Evolutionary conservation across 75 land plant species (phyloP), one percentile per base, ranked within the genome.

Genomic region (Sequoia sempervirens): DNA sequence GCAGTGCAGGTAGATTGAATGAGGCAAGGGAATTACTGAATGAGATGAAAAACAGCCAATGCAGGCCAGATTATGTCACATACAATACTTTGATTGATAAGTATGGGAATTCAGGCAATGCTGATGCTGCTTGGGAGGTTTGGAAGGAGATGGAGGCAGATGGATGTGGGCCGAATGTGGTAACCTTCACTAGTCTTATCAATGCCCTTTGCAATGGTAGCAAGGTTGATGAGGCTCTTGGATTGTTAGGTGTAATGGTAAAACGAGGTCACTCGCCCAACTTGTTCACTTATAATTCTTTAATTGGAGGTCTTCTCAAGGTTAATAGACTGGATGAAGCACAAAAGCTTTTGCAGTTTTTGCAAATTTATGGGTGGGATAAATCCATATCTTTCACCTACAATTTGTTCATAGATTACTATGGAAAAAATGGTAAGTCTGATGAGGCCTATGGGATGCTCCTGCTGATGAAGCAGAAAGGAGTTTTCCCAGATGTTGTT

Each of bases 71-170:
- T 83, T 83, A 84, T 82, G 89, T 93, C 28, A 90, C 91, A 20
- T 96, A 96, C 82, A 89, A 88, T 23, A 91, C 95, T 15, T 76
- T 96, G 91, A 83, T 96, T 84, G 90, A 95, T 81, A 90, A 91
- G 64, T 93, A 89, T 81, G 90, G 89, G 45, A 91, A 89, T 79
- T 53, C 50, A 15, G 91, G 94, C 37, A 86, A 87, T 82, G 79
- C 88, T 38, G 88, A 86, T 7, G 28, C 85, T 13, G 80, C 92
- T 32, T 85, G 82, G 84, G 87, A 90, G 79, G 72, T 91, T 82
- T 94, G 94, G 90, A 84, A 61, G 47, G 85, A 87, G 83, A 94
- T 94, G 96, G 86, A 89, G 84, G 83, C 82, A 26, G 94, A 93
- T 86, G 93, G 94, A 61, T 87, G 87, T 86, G 68, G 43, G 13